A percentile compares a stretch with the other conserved stretches of the same genome.
Conservation (phyloP, 2,329 filamentous ascomycete genomes). For the Monosporascus sp. region DNA sequence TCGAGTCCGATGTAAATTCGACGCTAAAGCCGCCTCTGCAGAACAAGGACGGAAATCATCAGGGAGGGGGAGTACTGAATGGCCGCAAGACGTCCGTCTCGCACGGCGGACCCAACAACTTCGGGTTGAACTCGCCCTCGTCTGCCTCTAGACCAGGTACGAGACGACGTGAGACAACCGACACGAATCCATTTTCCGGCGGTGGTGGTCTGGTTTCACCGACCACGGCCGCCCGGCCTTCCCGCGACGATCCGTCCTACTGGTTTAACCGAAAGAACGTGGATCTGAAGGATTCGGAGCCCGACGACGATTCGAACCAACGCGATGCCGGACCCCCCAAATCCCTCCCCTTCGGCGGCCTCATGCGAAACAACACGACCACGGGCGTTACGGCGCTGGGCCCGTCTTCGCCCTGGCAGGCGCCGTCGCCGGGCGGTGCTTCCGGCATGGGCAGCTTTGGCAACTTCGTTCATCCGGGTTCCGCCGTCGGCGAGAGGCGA, state of each 20-base stretch:
- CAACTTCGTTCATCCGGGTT: slow-evolving; percentile 68
- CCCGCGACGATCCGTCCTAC: slow-evolving; percentile 56
- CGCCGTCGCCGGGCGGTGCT: slow-evolving; percentile 46
- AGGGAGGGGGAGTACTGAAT: slow-evolving; percentile 51
- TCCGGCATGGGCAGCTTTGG: slow-evolving; percentile 82
- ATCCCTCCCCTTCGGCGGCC: slow-evolving; percentile 36
- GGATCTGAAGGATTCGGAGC: slow-evolving; percentile 48
- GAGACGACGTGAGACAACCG: slow-evolving; percentile 75
- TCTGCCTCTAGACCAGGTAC: slow-evolving; percentile 65
- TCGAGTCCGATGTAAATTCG: slow-evolving; percentile 85
- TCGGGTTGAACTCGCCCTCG: slow-evolving; percentile 68
- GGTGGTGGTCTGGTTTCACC: slow-evolving; percentile 52
- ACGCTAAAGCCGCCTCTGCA: slow-evolving; percentile 80
- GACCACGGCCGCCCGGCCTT: slow-evolving; percentile 50
- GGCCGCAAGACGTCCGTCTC: slow-evolving; percentile 81
- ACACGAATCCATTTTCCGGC: slow-evolving; percentile 58
- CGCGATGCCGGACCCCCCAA: slow-evolving; percentile 25
- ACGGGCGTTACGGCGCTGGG: slow-evolving; percentile 39
- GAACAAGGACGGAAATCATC: slow-evolving; percentile 58
- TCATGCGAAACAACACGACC: slow-evolving; percentile 51
- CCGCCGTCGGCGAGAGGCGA: slow-evolving; percentile 65
- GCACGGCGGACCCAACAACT: slow-evolving; percentile 58
- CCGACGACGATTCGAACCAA: slow-evolving; percentile 35
- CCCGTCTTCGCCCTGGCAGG: slow-evolving; percentile 40
- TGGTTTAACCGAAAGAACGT: slow-evolving; percentile 51